Base-by-base conservation (phyloP, 73 alveolate genomes). In the Paramecium bursaria region DNA sequence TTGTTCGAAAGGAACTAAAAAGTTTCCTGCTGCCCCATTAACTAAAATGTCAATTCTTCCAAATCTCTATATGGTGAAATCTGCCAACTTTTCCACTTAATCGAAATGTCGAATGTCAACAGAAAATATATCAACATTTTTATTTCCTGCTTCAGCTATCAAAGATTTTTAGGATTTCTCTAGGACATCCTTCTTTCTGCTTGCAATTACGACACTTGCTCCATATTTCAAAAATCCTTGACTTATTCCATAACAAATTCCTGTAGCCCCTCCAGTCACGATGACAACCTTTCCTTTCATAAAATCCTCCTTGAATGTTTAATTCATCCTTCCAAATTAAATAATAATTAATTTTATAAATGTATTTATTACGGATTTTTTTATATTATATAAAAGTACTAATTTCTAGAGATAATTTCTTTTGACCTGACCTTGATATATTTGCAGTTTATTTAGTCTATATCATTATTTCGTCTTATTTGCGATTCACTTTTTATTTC, bases 11-110 rank as follows among this genome's bases (percentile, higher is more conserved):
- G 95, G 93, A 13, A 90, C 94, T 22, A 94, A 73, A 90, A 94
- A 94, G 79, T 94, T 94, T 44, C 98, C 98, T 29, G 98, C 98
- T 31, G 98, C 98, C 10, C 97, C 95, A 74, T 94, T 94, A 26
- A 94, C 92, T 3, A 94, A 88, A 14, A 94, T 67, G 51, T 94
- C 98, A 27, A 94, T 88, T 74, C 86, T 47, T 25, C 96, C 95
- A 49, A 61, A 86, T 27, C 60, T 74, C 22, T 90, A 88, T 30
- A 92, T 50, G 23, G 88, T 87, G 14, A 15, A 53, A 23, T 74
- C 82, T 3, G 87, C 96, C 31, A 75, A 92, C 23, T 85, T 73
- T 60, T 90, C 87, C 22, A 94, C 88, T 26, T 89, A 85, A 39
- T 88, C 98, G 3, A 48, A 30, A 53, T 91, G 85, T 57, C 98